Evolutionary conservation across 805 yeast species (phyloP).

Genomic region (Metschnikowia santaceciliae): DNA sequence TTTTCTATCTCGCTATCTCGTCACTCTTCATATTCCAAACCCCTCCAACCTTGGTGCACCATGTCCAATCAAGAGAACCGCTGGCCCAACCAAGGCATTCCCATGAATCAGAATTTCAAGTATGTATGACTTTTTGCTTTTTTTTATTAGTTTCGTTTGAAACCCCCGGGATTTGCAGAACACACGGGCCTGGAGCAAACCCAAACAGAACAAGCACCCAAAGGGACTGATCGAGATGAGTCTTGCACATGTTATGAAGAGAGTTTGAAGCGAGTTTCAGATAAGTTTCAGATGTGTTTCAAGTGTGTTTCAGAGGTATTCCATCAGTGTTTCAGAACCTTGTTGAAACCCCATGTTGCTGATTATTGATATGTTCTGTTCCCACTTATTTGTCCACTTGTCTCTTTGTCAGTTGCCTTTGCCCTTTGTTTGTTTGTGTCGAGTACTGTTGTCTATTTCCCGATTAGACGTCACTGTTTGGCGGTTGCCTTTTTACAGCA

Average conservation of each 20-base stretch:
- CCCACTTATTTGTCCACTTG: no score
- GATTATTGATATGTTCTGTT: no score
- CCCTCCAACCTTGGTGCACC: slow-evolving; percentile 4
- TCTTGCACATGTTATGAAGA: no score
- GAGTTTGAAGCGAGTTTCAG: no score
- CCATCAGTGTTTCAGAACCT: no score
- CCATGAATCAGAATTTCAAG: slow-evolving; percentile 42
- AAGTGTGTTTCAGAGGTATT: not conserved
- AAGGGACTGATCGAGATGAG: no score
- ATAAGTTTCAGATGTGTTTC: not conserved
- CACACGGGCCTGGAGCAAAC: not conserved
- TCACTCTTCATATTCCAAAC: not conserved
- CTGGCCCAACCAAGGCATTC: slow-evolving; percentile 41
- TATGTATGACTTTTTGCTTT: slow-evolving; percentile 23
- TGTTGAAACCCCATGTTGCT: no score
- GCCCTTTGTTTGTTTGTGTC: no score
- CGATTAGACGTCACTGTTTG: no score
- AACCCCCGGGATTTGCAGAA: not conserved
- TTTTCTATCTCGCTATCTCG: slow-evolving; percentile 7
- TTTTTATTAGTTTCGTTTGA: not conserved
- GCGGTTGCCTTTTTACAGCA: no score
- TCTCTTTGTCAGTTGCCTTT: no score
- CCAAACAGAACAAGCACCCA: not conserved
- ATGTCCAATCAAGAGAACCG: slow-evolving; percentile 42
- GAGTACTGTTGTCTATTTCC: no score